A percentile compares a stretch with the other conserved stretches of the same genome.
phyloP scores from a whole-genome alignment of 495 filamentous ascomycete species.

The Rhypophila decipiens region DNA sequence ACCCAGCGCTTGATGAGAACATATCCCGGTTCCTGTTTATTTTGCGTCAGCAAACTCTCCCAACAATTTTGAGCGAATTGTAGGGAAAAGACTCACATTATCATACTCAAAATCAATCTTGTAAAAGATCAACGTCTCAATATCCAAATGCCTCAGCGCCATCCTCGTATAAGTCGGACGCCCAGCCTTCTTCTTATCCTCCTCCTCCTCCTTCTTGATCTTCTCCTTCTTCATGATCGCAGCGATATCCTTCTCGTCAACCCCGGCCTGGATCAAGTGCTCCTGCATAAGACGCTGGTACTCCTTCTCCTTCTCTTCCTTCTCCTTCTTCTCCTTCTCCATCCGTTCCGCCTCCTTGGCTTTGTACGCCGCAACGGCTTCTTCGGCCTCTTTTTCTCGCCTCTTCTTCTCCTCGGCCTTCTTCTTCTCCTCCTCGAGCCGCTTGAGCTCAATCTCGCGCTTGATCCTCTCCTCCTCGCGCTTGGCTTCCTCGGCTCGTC shows the following conservation, averaged over 20 bases:
- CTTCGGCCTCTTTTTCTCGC: conserved; percentile 48
- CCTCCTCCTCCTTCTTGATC: conserved; percentile 25
- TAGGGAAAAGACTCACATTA: conserved; percentile 28
- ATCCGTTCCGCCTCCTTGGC: conserved; percentile 46
- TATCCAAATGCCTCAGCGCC: conserved; percentile 48
- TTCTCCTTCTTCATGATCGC: conserved; percentile 48
- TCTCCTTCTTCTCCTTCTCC: conserved; percentile 37
- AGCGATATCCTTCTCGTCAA: conserved; percentile 46
- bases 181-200: conserved; percentile 12
- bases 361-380: conserved; percentile 51
- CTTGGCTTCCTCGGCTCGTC: conserved; percentile 34
- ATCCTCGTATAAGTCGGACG: conserved; percentile 52
- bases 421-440: conserved; percentile 49
- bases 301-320: conserved; percentile 44
- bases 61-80: background rate
- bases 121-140: conserved; percentile 46
- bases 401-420: conserved; percentile 33
- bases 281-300: conserved; percentile 43
- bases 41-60: background rate
- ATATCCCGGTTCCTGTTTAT: conserved; percentile 57
- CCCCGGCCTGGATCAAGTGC: conserved; percentile 43
- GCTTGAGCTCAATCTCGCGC: conserved; percentile 50
- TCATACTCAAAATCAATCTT: conserved; percentile 50
- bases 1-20: conserved; percentile 75
- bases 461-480: conserved; percentile 43